These are phyloP conservation scores for Jatropha multifida DNA, from an alignment of 441 rosid species.

Conservation along the genomic window DNA sequence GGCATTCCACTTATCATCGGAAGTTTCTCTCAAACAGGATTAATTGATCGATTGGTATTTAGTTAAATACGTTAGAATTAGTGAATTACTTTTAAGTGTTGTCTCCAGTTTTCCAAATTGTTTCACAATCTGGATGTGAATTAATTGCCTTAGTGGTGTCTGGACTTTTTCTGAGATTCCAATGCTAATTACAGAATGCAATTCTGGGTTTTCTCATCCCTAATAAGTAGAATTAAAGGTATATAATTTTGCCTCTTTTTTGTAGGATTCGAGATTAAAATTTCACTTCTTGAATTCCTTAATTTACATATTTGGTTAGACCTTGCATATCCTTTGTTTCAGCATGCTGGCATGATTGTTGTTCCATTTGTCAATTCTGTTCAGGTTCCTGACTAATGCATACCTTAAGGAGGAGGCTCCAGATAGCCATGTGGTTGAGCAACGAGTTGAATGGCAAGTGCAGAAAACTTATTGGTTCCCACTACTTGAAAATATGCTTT, in stretches of 20 bases:
- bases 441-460: conserved; percentile 93
- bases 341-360: neutral
- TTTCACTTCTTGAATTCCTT: conserved; percentile 4
- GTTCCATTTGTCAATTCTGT: conserved; percentile 20
- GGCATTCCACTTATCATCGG: neutral
- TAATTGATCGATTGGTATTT: neutral
- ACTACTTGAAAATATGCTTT: neutral
- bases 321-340: neutral
- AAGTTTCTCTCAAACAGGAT: neutral
- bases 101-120: neutral
- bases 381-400: conserved; percentile 87
- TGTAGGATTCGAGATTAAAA: neutral
- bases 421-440: conserved; percentile 94
- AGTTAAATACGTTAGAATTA: neutral
- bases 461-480: conserved; percentile 25
- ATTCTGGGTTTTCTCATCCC: neutral
- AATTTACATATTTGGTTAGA: neutral
- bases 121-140: neutral
- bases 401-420: conserved; percentile 96
- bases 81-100: neutral
- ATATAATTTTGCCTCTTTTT: neutral
- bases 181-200: conserved; percentile 3
- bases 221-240: neutral
- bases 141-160: neutral
- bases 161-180: neutral